Conservation (phyloP, 495 filamentous ascomycete genomes). For the Neurospora sp. region DNA sequence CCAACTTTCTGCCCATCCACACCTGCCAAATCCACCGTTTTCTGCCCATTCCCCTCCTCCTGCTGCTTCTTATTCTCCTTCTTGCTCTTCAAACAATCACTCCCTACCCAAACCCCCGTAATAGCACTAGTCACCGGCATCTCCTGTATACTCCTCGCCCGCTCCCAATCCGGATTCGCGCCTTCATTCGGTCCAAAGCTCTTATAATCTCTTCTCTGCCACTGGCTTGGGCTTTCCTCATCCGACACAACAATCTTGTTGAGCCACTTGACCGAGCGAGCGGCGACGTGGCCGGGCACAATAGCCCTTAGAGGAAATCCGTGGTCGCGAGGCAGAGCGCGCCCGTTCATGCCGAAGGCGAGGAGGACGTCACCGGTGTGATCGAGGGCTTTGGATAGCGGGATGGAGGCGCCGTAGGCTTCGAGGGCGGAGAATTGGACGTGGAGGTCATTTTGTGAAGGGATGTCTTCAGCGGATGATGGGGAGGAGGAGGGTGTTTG, state of each 20-base stretch:
- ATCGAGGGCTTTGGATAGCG: conserved; percentile 45
- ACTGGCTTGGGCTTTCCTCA: conserved; percentile 48
- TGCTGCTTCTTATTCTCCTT: not conserved
- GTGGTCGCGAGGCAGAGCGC: conserved; percentile 45
- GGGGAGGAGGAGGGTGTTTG: conserved; percentile 3
- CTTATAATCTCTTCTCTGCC: conserved; percentile 56
- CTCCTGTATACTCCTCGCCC: conserved; percentile 46
- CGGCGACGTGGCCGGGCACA: conserved; percentile 52
- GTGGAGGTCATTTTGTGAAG: conserved; percentile 33
- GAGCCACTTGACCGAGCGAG: conserved; percentile 57
- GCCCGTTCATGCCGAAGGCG: conserved; percentile 51
- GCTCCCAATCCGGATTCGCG: conserved; percentile 45
- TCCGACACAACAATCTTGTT: conserved; percentile 48
- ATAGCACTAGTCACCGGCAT: conserved; percentile 52
- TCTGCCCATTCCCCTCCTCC: not conserved
- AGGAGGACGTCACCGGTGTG: conserved; percentile 49
- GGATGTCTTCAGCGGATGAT: not conserved
- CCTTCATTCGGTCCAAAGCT: conserved; percentile 48
- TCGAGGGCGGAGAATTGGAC: conserved; percentile 51
- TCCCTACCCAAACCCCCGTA: conserved; percentile 36
- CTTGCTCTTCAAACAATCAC: conserved; percentile 32
- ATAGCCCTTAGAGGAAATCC: conserved; percentile 52
- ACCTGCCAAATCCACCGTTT: conserved; percentile 9
- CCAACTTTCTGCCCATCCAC: conserved; percentile 8
- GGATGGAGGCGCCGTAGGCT: conserved; percentile 51